phyloP scores from a whole-genome alignment of 768 basidiomycete genomes.

The Lentinula edodes region DNA sequence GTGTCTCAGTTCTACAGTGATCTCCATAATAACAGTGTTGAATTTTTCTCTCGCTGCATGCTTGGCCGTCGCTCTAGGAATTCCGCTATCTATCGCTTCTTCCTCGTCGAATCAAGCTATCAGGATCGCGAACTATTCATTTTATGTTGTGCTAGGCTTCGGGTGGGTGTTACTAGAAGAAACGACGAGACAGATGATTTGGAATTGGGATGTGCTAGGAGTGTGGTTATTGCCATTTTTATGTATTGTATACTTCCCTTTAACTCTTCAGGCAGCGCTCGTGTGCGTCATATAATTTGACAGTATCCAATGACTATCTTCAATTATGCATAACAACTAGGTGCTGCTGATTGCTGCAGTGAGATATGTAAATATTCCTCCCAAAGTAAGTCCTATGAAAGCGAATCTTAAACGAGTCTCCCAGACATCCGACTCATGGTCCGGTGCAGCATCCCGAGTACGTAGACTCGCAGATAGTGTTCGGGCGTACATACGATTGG shows the following conservation, averaged over 20 bases:
- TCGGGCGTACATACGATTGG: slow-evolving; percentile 37
- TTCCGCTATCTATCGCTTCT: slow-evolving; percentile 49
- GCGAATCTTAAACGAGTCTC: background rate
- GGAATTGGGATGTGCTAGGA: slow-evolving; percentile 75
- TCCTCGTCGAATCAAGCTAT: slow-evolving; percentile 18
- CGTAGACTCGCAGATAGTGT: background rate
- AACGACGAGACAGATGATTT: slow-evolving; percentile 47
- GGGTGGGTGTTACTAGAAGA: slow-evolving; percentile 51
- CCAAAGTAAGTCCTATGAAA: background rate
- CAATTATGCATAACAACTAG: too few relatives aligned
- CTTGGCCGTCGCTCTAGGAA: slow-evolving; percentile 35
- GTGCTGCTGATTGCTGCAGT: background rate
- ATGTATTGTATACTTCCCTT: slow-evolving; percentile 72
- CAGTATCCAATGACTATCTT: too few relatives aligned
- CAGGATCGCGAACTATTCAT: slow-evolving; percentile 23
- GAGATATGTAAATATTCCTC: background rate
- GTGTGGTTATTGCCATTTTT: slow-evolving; percentile 84
- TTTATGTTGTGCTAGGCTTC: slow-evolving; percentile 45
- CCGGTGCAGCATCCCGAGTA: background rate
- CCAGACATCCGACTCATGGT: background rate
- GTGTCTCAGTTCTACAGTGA: slow-evolving; percentile 79
- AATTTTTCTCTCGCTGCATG: slow-evolving; percentile 87
- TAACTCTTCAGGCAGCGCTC: slow-evolving; percentile 66
- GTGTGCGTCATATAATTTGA: slow-evolving; percentile 34
- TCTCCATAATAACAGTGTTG: slow-evolving; percentile 80